Base-by-base conservation (phyloP, 306 rosid species). In the Trifolium pratense region DNA sequence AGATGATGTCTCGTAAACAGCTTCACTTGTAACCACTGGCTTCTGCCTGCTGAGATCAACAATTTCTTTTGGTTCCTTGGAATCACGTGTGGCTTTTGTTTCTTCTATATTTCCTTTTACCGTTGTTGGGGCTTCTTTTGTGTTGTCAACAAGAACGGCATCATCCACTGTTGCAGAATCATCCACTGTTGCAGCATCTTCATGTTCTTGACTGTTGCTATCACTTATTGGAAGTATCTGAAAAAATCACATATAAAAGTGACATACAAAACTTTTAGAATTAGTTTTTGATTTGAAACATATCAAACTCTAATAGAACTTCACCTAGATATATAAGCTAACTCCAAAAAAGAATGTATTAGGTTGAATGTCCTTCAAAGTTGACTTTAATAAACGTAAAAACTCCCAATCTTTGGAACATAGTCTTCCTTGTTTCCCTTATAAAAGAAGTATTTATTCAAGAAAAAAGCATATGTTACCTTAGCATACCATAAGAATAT, bases 171-270 rank as follows among this genome's bases (percentile, higher is more conserved):
- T 66, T 58, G 70, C 80, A 37, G 59, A 52, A 58, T 68, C 81
- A 32, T 31, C 34, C 5, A 5, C 34, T 36, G 39, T 36, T 57
- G 69, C 82, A 36, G 58, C 59, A 62, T 68, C 81, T 25, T 68
- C 80, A 61, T 71, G 84, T 68, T 56, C 89, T 83, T 83, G 89
- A 65, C 23, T 45, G 65, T 45, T 87, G 74, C 76, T 77, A 69
- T 87, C 96, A 79, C 51, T 84, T 15, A 61, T 16, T 52, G 87
- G 89, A 71, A 81, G 80, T 34, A 81, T 84, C 97, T 89, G 90
- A 49, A 65, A 78, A 78, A 67, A 64, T 83, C 71, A 83, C 18
- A 56, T 9, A 42, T 69, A 65, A 70, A 56, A 77, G 62, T 34
- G 29, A 72, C 25, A 72, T 43, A 31, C 21, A 74, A 37, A 10